These are phyloP conservation scores for Collariella sp. DNA, from an alignment of 495 filamentous ascomycete species.

Conservation along the genomic window DNA sequence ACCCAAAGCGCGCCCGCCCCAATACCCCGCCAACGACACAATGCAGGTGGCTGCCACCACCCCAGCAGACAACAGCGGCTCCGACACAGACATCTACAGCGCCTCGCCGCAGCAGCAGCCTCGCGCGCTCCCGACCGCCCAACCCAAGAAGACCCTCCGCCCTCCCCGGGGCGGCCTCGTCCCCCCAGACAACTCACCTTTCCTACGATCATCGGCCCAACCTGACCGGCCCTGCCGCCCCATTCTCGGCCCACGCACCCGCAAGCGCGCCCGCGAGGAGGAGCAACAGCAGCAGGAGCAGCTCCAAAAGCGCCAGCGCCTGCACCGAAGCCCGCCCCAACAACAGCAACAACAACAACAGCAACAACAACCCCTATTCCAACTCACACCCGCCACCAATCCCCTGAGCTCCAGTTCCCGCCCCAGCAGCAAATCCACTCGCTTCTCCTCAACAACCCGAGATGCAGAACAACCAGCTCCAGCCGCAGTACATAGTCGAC, in stretches of 20 bases:
- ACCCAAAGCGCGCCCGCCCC: background rate
- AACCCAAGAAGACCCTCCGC: background rate
- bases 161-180: too few species aligned
- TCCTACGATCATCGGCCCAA: too few species aligned
- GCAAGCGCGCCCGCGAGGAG: slow-evolving; percentile 6
- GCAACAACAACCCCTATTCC: too few species aligned
- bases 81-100: background rate
- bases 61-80: background rate
- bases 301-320: background rate
- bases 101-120: background rate
- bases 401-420: too few species aligned
- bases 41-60: background rate
- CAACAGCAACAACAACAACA: too few species aligned
- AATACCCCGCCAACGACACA: background rate
- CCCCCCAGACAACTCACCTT: too few species aligned
- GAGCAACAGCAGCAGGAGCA: background rate
- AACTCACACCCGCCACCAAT: too few species aligned
- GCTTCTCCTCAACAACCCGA: too few species aligned
- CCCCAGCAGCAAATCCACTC: background rate
- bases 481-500: background rate
- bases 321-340: background rate
- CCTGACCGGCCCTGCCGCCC: too few species aligned
- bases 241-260: slow-evolving; percentile 4
- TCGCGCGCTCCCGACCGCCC: background rate
- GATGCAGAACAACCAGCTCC: too few species aligned